Conservation (phyloP, 257 asterid species). For the Nicotiana tabacum region DNA sequence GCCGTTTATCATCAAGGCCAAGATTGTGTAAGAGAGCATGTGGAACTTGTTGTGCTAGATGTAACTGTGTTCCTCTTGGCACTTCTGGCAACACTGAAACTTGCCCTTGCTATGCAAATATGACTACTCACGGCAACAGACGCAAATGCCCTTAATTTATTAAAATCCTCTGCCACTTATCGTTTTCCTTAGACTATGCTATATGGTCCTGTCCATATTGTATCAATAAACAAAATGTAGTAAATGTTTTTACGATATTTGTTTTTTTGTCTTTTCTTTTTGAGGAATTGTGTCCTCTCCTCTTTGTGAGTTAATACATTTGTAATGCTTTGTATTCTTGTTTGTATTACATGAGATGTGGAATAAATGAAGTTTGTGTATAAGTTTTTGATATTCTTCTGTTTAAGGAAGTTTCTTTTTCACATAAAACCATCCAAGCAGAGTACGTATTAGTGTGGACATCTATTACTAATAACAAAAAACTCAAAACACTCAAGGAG, state of each 20-base stretch:
- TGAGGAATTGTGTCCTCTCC: neutral
- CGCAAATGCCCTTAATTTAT: constrained; percentile 29
- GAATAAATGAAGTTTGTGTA: neutral
- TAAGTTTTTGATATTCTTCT: neutral
- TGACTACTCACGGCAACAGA: constrained; percentile 25
- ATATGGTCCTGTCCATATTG: neutral
- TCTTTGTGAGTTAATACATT: neutral
- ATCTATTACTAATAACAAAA: too few relatives aligned
- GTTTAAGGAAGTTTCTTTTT: too few relatives aligned
- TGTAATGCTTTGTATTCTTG: neutral
- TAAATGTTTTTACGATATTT: neutral
- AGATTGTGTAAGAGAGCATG: constrained; percentile 30
- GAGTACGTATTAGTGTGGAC: too few relatives aligned
- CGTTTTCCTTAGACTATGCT: neutral
- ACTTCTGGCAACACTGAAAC: constrained; percentile 28
- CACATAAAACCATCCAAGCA: too few relatives aligned
- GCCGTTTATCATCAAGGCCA: constrained; percentile 27
- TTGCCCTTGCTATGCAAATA: constrained; percentile 31
- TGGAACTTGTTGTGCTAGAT: constrained; percentile 35
- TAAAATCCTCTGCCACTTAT: neutral
- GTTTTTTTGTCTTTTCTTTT: neutral
- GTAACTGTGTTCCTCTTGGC: constrained; percentile 38
- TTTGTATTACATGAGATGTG: neutral
- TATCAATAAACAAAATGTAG: neutral
- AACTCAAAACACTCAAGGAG: neutral